Conservation (phyloP, 129 eudicot species). For the Tagetes patula region DNA sequence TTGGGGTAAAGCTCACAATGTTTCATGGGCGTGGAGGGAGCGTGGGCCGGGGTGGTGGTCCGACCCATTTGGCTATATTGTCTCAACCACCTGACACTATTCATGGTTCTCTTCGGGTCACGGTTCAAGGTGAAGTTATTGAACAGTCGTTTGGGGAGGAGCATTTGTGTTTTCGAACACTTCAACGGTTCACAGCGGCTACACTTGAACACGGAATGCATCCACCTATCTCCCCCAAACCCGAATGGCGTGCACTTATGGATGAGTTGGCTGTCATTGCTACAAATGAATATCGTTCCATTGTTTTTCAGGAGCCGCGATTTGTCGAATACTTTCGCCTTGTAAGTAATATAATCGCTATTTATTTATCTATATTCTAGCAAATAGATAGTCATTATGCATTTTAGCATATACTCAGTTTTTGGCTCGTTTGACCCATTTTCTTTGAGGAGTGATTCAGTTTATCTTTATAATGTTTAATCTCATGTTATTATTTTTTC, state of each 20-base stretch:
- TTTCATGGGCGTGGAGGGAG: slow-evolving; percentile 92
- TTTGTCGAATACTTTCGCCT: slow-evolving; percentile 82
- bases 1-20: slow-evolving; percentile 77
- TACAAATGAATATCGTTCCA: slow-evolving; percentile 71
- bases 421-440: background rate
- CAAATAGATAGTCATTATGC: background rate
- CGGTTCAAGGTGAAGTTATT: slow-evolving; percentile 85
- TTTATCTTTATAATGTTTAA: no score
- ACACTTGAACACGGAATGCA: slow-evolving; percentile 93
- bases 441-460: background rate
- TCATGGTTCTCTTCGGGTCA: slow-evolving; percentile 79
- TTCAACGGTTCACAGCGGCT: slow-evolving; percentile 76
- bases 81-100: slow-evolving; percentile 86
- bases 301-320: slow-evolving; percentile 74
- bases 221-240: slow-evolving; percentile 78
- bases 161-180: slow-evolving; percentile 73
- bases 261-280: slow-evolving; percentile 80
- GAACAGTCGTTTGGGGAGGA: slow-evolving; percentile 85
- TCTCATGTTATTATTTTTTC: no score
- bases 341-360: slow-evolving; percentile 35
- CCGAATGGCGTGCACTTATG: slow-evolving; percentile 75
- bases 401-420: background rate
- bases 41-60: slow-evolving; percentile 85
- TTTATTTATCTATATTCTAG: background rate
- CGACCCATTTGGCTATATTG: slow-evolving; percentile 79